Evolutionary conservation across 2,329 filamentous ascomycete species (phyloP).

Genomic region (Paraphoma sp.): DNA sequence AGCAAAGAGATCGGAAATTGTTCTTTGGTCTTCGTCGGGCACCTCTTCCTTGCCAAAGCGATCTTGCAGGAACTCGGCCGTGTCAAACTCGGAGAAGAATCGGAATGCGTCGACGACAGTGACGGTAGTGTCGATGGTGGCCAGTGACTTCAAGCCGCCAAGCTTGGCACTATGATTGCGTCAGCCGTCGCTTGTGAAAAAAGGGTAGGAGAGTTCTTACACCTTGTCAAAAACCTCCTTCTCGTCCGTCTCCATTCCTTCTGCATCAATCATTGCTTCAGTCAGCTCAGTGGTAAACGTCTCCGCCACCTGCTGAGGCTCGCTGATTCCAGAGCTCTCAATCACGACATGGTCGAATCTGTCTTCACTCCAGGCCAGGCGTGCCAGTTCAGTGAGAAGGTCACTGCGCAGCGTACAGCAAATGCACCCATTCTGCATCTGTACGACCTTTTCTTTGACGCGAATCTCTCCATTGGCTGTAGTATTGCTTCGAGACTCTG

Average conservation of each 20-base stretch:
- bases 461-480: conserved; percentile 52
- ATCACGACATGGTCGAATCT: conserved; percentile 75
- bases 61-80: conserved; percentile 69
- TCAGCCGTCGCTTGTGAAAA: neutral
- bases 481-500: conserved; percentile 40
- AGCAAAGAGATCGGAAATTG: conserved; percentile 76
- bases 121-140: conserved; percentile 72
- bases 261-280: conserved; percentile 54
- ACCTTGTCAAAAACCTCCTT: conserved; percentile 55
- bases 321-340: conserved; percentile 75
- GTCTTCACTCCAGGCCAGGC: conserved; percentile 63
- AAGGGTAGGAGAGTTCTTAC: conserved; percentile 36
- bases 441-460: conserved; percentile 69
- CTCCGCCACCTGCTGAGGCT: conserved; percentile 76
- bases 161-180: conserved; percentile 30
- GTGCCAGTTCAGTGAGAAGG: conserved; percentile 72
- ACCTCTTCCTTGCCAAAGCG: conserved; percentile 64
- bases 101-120: conserved; percentile 78
- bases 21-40: conserved; percentile 71
- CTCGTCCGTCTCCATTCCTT: conserved; percentile 52
- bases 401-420: conserved; percentile 78
- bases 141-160: conserved; percentile 71
- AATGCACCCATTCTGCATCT: conserved; percentile 75
- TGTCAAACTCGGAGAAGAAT: conserved; percentile 75
- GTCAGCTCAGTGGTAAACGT: conserved; percentile 66